A percentile compares a stretch with the other conserved stretches of the same genome.
phyloP scores from a whole-genome alignment of 2,329 filamentous ascomycete genomes.

The Blumeria hordei region DNA sequence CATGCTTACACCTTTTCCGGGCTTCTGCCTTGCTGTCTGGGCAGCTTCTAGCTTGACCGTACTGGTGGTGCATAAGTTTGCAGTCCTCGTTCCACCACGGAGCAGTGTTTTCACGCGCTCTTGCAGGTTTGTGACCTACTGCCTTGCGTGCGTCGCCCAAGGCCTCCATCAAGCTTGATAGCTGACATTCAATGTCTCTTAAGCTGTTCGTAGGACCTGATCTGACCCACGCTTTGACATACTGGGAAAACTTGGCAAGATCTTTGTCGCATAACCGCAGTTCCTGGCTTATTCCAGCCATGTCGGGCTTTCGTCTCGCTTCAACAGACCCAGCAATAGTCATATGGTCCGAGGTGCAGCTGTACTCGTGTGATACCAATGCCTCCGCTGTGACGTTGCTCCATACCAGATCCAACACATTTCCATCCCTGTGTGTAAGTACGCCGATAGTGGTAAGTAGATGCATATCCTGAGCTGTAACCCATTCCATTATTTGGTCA shows the following conservation, averaged over 20 bases:
- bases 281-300: neutral
- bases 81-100: neutral
- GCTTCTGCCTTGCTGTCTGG: neutral
- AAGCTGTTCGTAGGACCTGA: neutral
- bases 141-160: neutral
- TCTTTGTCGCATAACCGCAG: neutral
- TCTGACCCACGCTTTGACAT: neutral
- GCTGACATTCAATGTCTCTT: neutral
- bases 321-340: neutral
- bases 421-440: neutral
- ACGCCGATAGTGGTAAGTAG: neutral
- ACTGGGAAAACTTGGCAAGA: neutral
- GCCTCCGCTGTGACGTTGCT: neutral
- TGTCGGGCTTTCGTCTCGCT: neutral
- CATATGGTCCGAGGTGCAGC: neutral
- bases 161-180: neutral
- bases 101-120: neutral
- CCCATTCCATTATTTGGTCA: neutral
- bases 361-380: neutral
- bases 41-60: neutral
- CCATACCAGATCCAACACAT: neutral
- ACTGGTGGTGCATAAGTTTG: neutral
- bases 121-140: neutral
- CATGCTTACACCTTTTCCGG: neutral
- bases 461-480: neutral